A percentile compares a stretch with the other conserved stretches of the same genome.
Conservation (phyloP, 2,329 filamentous ascomycete genomes). For the Paraconiothyrium brasiliense region DNA sequence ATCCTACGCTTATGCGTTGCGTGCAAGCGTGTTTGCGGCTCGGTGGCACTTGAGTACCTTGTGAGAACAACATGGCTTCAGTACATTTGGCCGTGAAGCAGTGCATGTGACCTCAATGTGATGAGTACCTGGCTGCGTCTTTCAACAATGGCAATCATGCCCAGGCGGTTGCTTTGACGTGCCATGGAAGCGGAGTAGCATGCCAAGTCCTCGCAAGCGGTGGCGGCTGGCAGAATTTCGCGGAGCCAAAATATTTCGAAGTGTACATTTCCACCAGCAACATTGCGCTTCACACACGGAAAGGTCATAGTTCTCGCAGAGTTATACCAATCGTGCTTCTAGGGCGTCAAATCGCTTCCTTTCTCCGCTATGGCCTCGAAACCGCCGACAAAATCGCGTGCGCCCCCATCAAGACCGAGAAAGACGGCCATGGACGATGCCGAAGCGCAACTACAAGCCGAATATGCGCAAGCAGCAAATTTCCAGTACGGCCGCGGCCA, state of each 20-base stretch:
- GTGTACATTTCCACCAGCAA: constrained; percentile 1
- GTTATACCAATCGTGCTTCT: not conserved
- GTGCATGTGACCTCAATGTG: too few relatives aligned
- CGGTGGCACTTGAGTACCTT: not conserved
- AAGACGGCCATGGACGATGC: constrained; percentile 34
- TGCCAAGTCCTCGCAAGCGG: constrained; percentile 26
- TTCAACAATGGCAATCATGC: too few relatives aligned
- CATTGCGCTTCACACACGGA: not conserved
- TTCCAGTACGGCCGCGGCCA: constrained; percentile 85
- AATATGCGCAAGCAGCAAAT: constrained; percentile 63
- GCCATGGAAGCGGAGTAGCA: not conserved
- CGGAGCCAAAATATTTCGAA: constrained; percentile 13
- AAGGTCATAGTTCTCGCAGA: too few relatives aligned
- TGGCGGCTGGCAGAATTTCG: constrained; percentile 21
- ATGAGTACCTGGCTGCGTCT: too few relatives aligned
- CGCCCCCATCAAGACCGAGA: constrained; percentile 36
- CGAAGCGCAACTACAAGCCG: constrained; percentile 40
- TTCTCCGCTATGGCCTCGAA: constrained; percentile 33
- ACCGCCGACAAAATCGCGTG: constrained; percentile 27
- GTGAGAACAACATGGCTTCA: not conserved
- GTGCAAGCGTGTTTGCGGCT: not conserved
- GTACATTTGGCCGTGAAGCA: too few relatives aligned
- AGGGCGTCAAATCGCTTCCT: not conserved
- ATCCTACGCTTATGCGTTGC: not conserved
- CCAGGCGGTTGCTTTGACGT: not conserved